phyloP scores from a whole-genome alignment of 805 yeast species.

The Ogataea trehalophila region DNA sequence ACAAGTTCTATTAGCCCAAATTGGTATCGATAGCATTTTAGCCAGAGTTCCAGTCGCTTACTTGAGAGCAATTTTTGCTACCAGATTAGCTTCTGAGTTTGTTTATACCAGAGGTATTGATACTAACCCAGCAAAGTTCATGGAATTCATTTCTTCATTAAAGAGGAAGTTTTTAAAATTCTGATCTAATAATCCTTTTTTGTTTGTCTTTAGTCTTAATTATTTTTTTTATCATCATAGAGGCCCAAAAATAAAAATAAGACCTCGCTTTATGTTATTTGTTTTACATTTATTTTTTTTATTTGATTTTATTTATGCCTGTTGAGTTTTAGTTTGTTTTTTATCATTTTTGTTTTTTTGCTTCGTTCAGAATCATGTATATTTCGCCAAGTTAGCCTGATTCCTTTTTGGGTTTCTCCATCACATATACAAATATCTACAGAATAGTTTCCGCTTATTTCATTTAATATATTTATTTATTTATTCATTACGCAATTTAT shows the following conservation, averaged over 20 bases:
- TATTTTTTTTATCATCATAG: background rate
- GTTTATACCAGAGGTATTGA: slow-evolving; percentile 79
- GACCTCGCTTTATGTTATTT: background rate
- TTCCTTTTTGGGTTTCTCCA: too few relatives aligned
- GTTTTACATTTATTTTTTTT: background rate
- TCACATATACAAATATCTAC: too few relatives aligned
- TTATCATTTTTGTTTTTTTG: too few relatives aligned
- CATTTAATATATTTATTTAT: too few relatives aligned
- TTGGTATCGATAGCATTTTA: slow-evolving; percentile 65
- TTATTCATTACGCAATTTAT: too few relatives aligned
- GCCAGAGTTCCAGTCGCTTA: slow-evolving; percentile 82
- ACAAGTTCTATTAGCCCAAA: slow-evolving; percentile 53
- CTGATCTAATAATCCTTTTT: background rate
- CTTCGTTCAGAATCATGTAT: too few relatives aligned
- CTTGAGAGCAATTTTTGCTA: slow-evolving; percentile 82
- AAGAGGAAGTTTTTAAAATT: slow-evolving; percentile 35
- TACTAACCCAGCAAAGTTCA: slow-evolving; percentile 73
- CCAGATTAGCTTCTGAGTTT: slow-evolving; percentile 77
- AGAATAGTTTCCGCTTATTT: too few relatives aligned
- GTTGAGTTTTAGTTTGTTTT: background rate
- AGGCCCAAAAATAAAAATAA: background rate
- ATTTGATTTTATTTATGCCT: background rate
- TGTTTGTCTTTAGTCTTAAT: background rate
- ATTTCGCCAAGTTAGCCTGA: too few relatives aligned
- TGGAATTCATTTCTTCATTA: slow-evolving; percentile 59